Conservation (phyloP, 371 early-diverging fungal species). For the Phascolomyces articulosus region DNA sequence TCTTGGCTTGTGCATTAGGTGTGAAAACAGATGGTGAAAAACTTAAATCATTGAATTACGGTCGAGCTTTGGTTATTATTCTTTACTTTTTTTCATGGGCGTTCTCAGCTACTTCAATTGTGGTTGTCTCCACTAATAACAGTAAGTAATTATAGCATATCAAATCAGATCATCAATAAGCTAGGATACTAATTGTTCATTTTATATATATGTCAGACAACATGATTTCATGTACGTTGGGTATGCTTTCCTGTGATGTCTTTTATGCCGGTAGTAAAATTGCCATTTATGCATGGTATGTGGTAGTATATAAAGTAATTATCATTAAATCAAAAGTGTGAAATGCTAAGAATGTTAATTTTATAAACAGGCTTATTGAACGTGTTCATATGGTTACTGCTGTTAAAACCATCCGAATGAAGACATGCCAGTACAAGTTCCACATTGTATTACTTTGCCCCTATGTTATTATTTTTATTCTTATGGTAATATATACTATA, state of each 20-base stretch:
- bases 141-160: no score
- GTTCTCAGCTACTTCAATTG: constrained; percentile 36
- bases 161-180: no score
- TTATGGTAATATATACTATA: constrained; percentile 38
- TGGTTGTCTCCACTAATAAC: constrained; percentile 50
- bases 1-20: constrained; percentile 39
- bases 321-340: no score
- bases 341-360: no score
- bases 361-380: constrained; percentile 42
- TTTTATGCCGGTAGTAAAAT: constrained; percentile 55
- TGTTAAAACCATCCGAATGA: constrained; percentile 43
- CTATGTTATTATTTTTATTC: constrained; percentile 43
- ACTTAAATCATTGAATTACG: constrained; percentile 39
- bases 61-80: constrained; percentile 40
- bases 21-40: constrained; percentile 42
- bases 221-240: constrained; percentile 44
- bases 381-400: constrained; percentile 50
- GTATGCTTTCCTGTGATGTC: constrained; percentile 47
- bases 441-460: constrained; percentile 50
- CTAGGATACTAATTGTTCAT: neutral
- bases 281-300: constrained; percentile 46
- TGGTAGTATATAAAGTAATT: no score
- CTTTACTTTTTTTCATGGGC: constrained; percentile 47
- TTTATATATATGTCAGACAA: constrained; percentile 26
- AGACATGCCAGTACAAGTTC: constrained; percentile 46